Percentiles rank a stretch among this genome's conserved stretches.
Evolutionary conservation across 75 land plant genomes (phyloP).

Genomic region (Gnetum montanum): DNA sequence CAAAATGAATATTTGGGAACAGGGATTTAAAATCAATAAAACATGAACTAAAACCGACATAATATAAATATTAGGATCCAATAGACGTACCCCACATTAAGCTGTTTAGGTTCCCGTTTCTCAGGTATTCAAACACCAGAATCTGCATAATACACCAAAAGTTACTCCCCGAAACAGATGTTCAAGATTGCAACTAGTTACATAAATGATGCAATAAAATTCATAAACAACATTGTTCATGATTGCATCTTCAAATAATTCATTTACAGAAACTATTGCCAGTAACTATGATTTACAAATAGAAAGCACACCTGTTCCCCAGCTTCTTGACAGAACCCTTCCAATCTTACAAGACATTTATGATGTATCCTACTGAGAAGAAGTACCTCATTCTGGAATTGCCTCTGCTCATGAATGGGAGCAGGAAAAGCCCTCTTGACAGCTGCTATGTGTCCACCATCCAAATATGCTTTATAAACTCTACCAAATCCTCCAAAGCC

Average conservation of each 20-base stretch:
- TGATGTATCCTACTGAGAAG: slow-evolving; percentile 78
- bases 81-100: slow-evolving; percentile 10
- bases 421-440: slow-evolving; percentile 68
- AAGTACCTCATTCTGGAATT: slow-evolving; percentile 76
- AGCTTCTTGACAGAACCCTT: slow-evolving; percentile 77
- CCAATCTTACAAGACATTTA: slow-evolving; percentile 58
- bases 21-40: too few species aligned
- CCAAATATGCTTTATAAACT: slow-evolving; percentile 57
- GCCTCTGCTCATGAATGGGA: slow-evolving; percentile 66
- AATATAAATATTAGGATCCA: too few species aligned
- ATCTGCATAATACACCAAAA: slow-evolving; percentile 13
- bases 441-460: slow-evolving; percentile 49
- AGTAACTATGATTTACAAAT: too few species aligned
- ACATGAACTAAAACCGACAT: too few species aligned
- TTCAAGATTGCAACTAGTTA: too few species aligned
- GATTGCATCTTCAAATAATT: too few species aligned
- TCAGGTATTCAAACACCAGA: slow-evolving; percentile 32
- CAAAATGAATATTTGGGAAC: too few species aligned
- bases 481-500: slow-evolving; percentile 87
- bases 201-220: too few species aligned
- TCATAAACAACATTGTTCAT: too few species aligned
- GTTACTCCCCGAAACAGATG: too few species aligned
- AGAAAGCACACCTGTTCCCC: slow-evolving; percentile 63
- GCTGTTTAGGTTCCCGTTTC: slow-evolving; percentile 20
- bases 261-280: too few species aligned